Evolutionary conservation across 1,284 basidiomycete genomes (phyloP).

Genomic region (Pseudozyma sp.): DNA sequence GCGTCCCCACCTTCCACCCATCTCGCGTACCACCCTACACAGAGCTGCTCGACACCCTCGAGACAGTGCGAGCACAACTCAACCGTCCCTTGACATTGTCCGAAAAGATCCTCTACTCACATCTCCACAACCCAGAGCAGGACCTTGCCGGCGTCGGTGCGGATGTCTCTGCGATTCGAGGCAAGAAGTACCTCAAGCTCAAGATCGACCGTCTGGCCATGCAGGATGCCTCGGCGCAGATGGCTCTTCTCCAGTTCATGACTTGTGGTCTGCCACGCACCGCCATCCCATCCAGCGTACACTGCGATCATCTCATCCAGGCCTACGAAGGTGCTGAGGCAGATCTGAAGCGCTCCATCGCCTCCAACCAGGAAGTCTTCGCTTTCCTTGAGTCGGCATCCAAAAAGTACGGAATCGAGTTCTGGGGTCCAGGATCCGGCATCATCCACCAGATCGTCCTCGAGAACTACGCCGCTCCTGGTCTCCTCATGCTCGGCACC

Average conservation of each 20-base stretch:
- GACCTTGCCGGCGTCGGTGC: constrained; percentile 77
- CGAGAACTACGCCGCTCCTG: constrained; percentile 88
- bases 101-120: constrained; percentile 97
- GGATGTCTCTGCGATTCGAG: constrained; percentile 74
- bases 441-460: constrained; percentile 99
- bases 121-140: constrained; percentile 81
- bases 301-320: constrained; percentile 85
- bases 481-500: constrained; percentile 74
- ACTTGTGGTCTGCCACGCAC: constrained; percentile 88
- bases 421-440: constrained; percentile 86
- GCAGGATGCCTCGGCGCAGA: constrained; percentile 99
- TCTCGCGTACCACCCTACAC: constrained; percentile 80
- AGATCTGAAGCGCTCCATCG: constrained; percentile 85
- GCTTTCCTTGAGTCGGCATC: constrained; percentile 96
- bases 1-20: constrained; percentile 58
- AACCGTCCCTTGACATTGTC: constrained; percentile 89
- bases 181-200: constrained; percentile 90
- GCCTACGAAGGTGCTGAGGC: constrained; percentile 80
- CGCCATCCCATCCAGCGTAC: constrained; percentile 88
- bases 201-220: constrained; percentile 94
- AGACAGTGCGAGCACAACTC: constrained; percentile 78
- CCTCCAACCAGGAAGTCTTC: constrained; percentile 94
- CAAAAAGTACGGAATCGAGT: constrained; percentile 84
- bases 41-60: constrained; percentile 80
- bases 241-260: constrained; percentile 99